Evolutionary conservation across 768 basidiomycete genomes (phyloP).

Genomic region (Lactifluus volemus): DNA sequence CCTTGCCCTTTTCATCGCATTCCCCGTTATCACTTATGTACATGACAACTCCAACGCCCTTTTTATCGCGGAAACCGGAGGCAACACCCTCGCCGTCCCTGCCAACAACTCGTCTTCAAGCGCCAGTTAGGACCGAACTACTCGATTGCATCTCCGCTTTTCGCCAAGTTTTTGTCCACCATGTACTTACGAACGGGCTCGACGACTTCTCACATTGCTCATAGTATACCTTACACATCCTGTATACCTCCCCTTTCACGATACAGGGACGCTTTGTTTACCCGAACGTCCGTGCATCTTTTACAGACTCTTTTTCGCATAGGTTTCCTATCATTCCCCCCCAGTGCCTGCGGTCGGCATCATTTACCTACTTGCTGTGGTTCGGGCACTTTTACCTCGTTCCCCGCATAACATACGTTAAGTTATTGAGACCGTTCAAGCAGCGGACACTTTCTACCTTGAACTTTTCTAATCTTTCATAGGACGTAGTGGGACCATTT

Average conservation of each 20-base stretch:
- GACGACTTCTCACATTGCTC: slow-evolving; percentile 1
- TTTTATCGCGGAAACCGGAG: slow-evolving; percentile 43
- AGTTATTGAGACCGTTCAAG: not conserved
- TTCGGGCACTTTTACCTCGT: not conserved
- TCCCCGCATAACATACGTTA: slow-evolving; percentile 2
- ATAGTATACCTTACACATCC: slow-evolving; percentile 7
- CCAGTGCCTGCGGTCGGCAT: not conserved
- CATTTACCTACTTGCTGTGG: not conserved
- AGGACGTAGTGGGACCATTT: slow-evolving; percentile 1
- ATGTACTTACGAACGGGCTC: slow-evolving; percentile 13
- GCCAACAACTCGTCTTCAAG: slow-evolving; percentile 3
- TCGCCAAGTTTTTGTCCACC: not conserved
- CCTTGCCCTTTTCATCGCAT: slow-evolving; percentile 70
- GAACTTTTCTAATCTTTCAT: slow-evolving; percentile 11
- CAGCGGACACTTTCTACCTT: not conserved
- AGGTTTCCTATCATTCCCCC: not conserved
- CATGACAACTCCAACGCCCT: slow-evolving; percentile 29
- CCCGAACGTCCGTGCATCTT: not conserved
- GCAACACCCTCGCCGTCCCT: slow-evolving; percentile 56
- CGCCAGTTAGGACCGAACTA: slow-evolving; percentile 2
- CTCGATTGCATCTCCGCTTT: not conserved
- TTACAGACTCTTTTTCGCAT: not conserved
- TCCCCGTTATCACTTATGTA: slow-evolving; percentile 61
- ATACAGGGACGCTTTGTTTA: not conserved
- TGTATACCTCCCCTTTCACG: slow-evolving; percentile 8